Percentiles rank a stretch among this genome's conserved stretches.
Conservation (phyloP, 352 stramenopile species). For the Phytophthora citrophthora region DNA sequence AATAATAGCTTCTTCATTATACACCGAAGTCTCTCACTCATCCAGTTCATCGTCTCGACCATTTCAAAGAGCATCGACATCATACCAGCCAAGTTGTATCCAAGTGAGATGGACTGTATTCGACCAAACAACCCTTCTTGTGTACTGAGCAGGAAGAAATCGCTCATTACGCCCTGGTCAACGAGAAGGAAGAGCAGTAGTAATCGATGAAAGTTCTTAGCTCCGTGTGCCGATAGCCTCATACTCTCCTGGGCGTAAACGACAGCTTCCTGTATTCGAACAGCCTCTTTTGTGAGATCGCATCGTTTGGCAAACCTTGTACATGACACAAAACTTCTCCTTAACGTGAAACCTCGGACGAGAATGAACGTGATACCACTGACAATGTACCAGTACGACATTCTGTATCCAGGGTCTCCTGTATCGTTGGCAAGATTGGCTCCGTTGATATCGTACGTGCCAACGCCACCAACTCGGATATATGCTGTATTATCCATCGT, state of each 20-base stretch:
- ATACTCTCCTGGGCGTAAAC: constrained; percentile 30
- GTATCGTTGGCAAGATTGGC: constrained; percentile 11
- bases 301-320: constrained; percentile 16
- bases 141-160: constrained; percentile 32
- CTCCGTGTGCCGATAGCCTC: constrained; percentile 17
- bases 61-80: constrained; percentile 43
- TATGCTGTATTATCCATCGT: constrained; percentile 11
- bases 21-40: constrained; percentile 13
- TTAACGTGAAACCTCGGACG: constrained; percentile 17
- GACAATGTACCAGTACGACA: constrained; percentile 35
- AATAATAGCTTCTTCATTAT: constrained; percentile 23
- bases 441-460: constrained; percentile 33
- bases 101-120: constrained; percentile 38
- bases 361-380: constrained; percentile 17
- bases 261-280: constrained; percentile 24
- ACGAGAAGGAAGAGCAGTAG: constrained; percentile 26
- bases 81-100: constrained; percentile 31
- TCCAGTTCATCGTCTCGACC: constrained; percentile 35
- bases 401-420: constrained; percentile 16
- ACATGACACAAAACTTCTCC: constrained; percentile 25
- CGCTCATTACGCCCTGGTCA: constrained; percentile 33
- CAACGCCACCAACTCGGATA: constrained; percentile 6
- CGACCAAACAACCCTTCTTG: constrained; percentile 29
- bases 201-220: constrained; percentile 25
- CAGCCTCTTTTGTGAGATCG: constrained; percentile 8